Evolutionary conservation across 495 filamentous ascomycete species (phyloP).

Genomic region (Penicillium roqueforti): DNA sequence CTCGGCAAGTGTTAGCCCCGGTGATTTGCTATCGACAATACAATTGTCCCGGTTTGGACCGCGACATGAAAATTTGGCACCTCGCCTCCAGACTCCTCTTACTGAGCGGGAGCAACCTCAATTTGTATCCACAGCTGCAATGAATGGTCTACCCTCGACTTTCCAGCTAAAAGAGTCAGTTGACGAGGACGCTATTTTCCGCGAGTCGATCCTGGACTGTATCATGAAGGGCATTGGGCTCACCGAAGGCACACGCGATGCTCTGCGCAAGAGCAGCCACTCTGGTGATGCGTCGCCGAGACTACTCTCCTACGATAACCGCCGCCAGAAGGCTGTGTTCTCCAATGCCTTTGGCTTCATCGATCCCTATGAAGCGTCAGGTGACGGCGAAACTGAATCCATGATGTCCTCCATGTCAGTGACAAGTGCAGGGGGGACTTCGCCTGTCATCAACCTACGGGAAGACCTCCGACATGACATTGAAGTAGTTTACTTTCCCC

Average conservation of each 20-base stretch:
- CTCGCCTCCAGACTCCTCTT: conserved; percentile 50
- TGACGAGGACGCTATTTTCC: conserved; percentile 81
- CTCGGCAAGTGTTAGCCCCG: conserved; percentile 53
- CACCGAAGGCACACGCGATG: conserved; percentile 56
- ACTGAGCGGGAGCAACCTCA: conserved; percentile 53
- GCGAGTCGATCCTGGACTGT: conserved; percentile 87
- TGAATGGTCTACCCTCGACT: conserved; percentile 36
- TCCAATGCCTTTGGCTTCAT: conserved; percentile 91
- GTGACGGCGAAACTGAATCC: conserved; percentile 83
- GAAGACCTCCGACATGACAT: conserved; percentile 82
- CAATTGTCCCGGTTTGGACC: conserved; percentile 62
- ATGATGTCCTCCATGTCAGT: conserved; percentile 66
- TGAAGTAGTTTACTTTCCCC: conserved; percentile 97
- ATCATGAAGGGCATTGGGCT: conserved; percentile 94
- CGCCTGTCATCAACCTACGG: conserved; percentile 55
- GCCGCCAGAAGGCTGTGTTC: conserved; percentile 78
- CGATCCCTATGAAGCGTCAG: conserved; percentile 78
- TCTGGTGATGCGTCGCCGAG: conserved; percentile 82
- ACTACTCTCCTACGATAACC: conserved; percentile 79
- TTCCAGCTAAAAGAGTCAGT: conserved; percentile 68
- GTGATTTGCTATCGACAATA: conserved; percentile 77
- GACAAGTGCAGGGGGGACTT: conserved; percentile 49
- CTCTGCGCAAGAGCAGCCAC: conserved; percentile 52
- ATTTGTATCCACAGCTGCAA: conserved; percentile 44
- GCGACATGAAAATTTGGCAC: conserved; percentile 30